Conservation (phyloP, 306 rosid genomes). For the Rosa chinensis region DNA sequence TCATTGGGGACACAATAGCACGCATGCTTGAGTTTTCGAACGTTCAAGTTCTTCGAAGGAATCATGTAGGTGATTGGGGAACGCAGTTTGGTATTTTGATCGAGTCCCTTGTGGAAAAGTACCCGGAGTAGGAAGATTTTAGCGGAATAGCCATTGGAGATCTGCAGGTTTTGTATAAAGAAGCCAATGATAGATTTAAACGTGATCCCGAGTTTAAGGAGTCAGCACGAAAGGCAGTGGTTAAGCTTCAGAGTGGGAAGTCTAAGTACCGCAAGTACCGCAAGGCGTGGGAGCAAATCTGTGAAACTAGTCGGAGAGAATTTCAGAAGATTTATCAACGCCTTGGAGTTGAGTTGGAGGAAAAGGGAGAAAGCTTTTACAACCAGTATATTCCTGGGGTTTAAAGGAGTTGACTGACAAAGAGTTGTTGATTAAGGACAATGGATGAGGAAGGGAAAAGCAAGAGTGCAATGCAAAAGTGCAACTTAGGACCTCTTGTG, state of each 20-base stretch:
- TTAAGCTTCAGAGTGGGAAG: too few relatives aligned
- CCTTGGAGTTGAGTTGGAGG: too few relatives aligned
- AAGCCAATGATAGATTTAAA: too few relatives aligned
- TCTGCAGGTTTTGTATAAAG: conserved; percentile 49
- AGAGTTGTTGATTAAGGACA: conserved; percentile 66
- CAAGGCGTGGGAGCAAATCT: too few relatives aligned
- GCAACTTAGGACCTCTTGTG: too few relatives aligned
- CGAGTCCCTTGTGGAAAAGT: conserved; percentile 71
- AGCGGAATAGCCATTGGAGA: conserved; percentile 77
- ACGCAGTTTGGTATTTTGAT: conserved; percentile 92
- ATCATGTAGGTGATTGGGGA: conserved; percentile 99
- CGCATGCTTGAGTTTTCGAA: conserved; percentile 87
- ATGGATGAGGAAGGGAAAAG: conserved; percentile 1
- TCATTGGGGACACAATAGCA: conserved; percentile 85
- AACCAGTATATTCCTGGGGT: too few relatives aligned
- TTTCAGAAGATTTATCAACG: too few relatives aligned
- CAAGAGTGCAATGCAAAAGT: conserved; percentile 33
- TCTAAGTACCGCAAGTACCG: too few relatives aligned
- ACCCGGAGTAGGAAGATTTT: conserved; percentile 65
- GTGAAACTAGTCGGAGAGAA: too few relatives aligned
- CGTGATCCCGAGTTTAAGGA: conserved; percentile 30
- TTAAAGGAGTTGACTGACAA: conserved; percentile 55
- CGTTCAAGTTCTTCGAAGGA: conserved; percentile 72
- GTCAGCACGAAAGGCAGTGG: not conserved
- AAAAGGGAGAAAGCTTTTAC: too few relatives aligned